Base-by-base conservation (phyloP, 768 basidiomycete species). In the Boletus fagicola region DNA sequence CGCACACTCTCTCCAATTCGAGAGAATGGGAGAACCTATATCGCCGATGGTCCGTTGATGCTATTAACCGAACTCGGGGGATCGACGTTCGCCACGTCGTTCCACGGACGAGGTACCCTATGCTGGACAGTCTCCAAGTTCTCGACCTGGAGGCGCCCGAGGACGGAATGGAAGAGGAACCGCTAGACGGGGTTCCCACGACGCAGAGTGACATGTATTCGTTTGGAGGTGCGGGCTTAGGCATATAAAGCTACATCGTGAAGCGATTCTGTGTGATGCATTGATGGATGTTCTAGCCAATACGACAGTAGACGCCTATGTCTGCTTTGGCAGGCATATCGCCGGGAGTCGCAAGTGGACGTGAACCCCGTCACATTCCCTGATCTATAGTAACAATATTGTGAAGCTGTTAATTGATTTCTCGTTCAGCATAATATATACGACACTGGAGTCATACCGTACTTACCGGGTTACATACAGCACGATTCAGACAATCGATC, bases 21-120 rank as follows among this genome's bases (percentile, higher is more conserved):
- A 7, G 67, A 65, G 12, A 53, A 67, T 5, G 69, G 71, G 2
- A 64, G 67, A n/a, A 76, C 78, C 1, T 76, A 72, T 38, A 66
- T 80, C 7, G 13, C 36, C 16, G 36, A 38, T 38, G 36, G 36
- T 38, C 36, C 18, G 36, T 38, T 16, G 6, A 38, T 38, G 36
- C 36, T 38, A 38, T 38, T 38, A 16, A 38, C 36, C 36, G 36
- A 38, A 7, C 36, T 38, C 36, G 36, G 36, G 3, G 36, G 36
- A 8, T 48, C 45, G 24, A 58, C 60, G 3, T 61, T 65, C n/a
- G 58, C 58, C 1, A 57, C 68, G 16, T 65, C 65, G 8, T 46
- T 70, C 28, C 52, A 47, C 22, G 44, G 45, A 55, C 31, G 66
- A 59, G 63, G 59, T 1, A 56, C 61, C 18, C 16, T 59, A 1